Evolutionary conservation across 2,329 filamentous ascomycete genomes (phyloP), one percentile per base, ranked within the genome.

Genomic region (Aureobasidium sp.): DNA sequence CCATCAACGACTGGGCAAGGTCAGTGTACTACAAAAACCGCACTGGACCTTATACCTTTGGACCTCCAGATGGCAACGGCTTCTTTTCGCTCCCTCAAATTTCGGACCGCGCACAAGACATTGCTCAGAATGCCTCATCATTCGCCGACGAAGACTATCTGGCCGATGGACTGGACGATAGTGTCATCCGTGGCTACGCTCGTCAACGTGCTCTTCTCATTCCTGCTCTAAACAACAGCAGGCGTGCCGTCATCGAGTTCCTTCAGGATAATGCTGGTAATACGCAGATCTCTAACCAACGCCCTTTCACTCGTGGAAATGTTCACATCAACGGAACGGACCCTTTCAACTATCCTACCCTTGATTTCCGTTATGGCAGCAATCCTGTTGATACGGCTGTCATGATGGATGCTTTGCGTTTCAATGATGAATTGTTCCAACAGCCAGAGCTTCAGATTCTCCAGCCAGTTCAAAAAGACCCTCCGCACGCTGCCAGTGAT

Each of bases 201-300:
- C 56, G 58, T 8, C 69, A 71, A 44, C 64, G 68, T 31, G 55
- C 67, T 25, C 56, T 70, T 22, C 65, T 72, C 5, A 64, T 65
- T 51, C 51, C 62, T n/a, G 69, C 70, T 9, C 64, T 72, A 0
- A 60, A 61, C 29, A 67, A 68, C 62, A 57, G 49, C 29, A 64
- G 53, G 17, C 62, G 70, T 29, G 70, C 67, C 8, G 67, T 64
- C 41, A 71, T 66, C 62, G 70, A 72, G 34, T 67, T 72, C 56
- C 63, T 72, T 27, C 70, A 71, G 62, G 69, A 68, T 36, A 72
- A 72, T 53, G 68, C 68, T 34, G 70, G 70, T 47, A 70, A 67
- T 45, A 65, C 70, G 22, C 70, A 70, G 14, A 66, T 72, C 25
- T 67, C 67, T 15, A 69, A 68, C 66, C 76, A 67, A 12, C 67